Evolutionary conservation across 495 filamentous ascomycete genomes (phyloP), one percentile per base, ranked within the genome.

Genomic region (Aspergillus nanangensis): DNA sequence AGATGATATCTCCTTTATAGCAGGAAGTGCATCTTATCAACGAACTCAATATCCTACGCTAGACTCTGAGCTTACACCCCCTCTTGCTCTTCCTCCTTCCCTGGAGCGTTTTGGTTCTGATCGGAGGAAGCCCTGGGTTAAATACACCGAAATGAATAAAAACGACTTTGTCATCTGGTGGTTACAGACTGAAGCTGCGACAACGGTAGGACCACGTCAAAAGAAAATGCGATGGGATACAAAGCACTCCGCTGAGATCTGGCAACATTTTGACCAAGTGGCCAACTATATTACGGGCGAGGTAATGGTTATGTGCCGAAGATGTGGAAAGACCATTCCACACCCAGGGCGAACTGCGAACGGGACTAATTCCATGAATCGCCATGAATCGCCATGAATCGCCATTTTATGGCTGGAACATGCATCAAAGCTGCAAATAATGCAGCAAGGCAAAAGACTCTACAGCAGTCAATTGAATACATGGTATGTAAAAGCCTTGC

Each of bases 81-180:
- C 27, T 31, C 13, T 31, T 31, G 13, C 13, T 31, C 27, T 31
- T 19, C 36, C 36, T 20, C 5, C 17, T 20, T 5, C 19, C n/a
- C 32, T 45, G 8, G 1, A 36, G 22, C 42, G 20, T 21, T 24
- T 45, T 36, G 32, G 42, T 17, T 17, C 13, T 10, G 10, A 24
- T 9, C 17, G 17, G 17, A 14, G 37, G 32, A 32, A 19, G 24
- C 11, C 8, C n/a, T 52, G 3, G 5, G 4, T 47, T 33, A 41
- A 45, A 3, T 52, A 35, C 20, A 23, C 35, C 0, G 38, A 52
- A 17, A 47, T 52, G 22, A 19, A 5, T 2, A 46, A 52, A 18
- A 24, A 52, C 4, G 49, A 52, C 1, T 52, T 46, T 14, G n/a
- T 52, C 2, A 32, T 7, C 7, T 52, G 17, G 44, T 52, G 38